Evolutionary conservation across 352 stramenopile species (phyloP).

Genomic region (Blastocystis hominis): DNA sequence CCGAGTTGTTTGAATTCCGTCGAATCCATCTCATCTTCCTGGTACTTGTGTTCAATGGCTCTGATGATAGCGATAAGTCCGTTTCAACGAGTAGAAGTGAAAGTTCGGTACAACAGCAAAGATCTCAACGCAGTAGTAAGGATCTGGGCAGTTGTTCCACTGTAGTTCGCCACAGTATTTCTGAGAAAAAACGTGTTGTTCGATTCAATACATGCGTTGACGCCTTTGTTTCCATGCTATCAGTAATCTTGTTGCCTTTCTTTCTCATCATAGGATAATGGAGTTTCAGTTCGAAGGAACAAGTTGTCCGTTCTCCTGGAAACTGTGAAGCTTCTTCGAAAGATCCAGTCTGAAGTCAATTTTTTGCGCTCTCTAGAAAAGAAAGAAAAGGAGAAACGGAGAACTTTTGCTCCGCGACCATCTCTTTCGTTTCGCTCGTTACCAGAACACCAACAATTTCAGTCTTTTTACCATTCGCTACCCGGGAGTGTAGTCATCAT

Average conservation of each 20-base stretch:
- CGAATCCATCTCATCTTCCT: neutral
- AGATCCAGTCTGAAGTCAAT: slow-evolving; percentile 17
- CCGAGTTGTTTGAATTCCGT: neutral
- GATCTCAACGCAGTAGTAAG: slow-evolving; percentile 23
- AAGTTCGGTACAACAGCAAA: neutral
- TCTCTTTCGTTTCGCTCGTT: neutral
- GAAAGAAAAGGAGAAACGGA: neutral
- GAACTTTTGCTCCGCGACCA: neutral
- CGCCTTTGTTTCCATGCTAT: slow-evolving; percentile 37
- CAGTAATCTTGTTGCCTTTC: neutral
- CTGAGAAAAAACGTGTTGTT: slow-evolving; percentile 41
- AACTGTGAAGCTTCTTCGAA: neutral
- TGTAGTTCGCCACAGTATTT: slow-evolving; percentile 52
- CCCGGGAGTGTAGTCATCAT: neutral
- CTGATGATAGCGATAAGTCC: neutral
- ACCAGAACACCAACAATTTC: slow-evolving; percentile 11
- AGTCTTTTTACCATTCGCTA: neutral
- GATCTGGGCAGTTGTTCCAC: neutral
- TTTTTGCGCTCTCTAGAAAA: neutral
- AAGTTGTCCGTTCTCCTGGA: slow-evolving; percentile 11
- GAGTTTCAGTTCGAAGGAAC: slow-evolving; percentile 33
- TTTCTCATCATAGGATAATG: neutral
- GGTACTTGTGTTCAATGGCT: neutral
- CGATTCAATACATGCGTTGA: slow-evolving; percentile 55
- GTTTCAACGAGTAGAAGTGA: neutral